Percentiles rank a stretch among this genome's conserved stretches.
Evolutionary conservation across 2,329 filamentous ascomycete genomes (phyloP).

Genomic region (Neonectria neomacrospora): DNA sequence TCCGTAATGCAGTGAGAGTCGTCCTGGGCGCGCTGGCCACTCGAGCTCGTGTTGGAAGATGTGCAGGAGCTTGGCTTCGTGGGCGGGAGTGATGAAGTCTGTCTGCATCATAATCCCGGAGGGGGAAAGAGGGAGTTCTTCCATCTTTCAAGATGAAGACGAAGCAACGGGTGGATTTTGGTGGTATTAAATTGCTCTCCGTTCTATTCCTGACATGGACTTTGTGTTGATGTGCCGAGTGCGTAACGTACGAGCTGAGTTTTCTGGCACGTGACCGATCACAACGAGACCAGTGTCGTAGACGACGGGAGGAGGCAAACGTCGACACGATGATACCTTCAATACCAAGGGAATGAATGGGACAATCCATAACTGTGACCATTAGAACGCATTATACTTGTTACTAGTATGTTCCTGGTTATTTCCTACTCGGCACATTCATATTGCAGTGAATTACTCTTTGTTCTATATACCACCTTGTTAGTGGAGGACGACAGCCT

Average conservation of each 20-base stretch:
- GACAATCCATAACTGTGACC: neutral
- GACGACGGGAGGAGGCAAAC: neutral
- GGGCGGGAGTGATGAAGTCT: slow-evolving; percentile 58
- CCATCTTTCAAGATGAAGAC: slow-evolving; percentile 35
- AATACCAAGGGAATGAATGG: neutral
- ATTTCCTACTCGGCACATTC: no score
- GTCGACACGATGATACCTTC: neutral
- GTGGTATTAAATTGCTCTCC: neutral
- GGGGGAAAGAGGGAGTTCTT: slow-evolving; percentile 43
- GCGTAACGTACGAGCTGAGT: neutral
- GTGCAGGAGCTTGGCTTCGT: slow-evolving; percentile 57
- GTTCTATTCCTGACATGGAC: neutral
- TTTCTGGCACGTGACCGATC: neutral
- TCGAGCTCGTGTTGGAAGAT: slow-evolving; percentile 56
- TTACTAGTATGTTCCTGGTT: no score
- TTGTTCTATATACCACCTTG: neutral
- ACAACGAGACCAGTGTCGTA: neutral
- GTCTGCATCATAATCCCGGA: slow-evolving; percentile 56
- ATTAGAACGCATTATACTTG: no score
- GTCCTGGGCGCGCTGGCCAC: slow-evolving; percentile 58
- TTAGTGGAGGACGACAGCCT: no score
- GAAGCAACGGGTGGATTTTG: no score
- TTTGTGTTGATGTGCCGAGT: neutral
- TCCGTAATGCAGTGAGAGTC: slow-evolving; percentile 65
- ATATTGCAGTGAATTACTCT: neutral